These are phyloP conservation scores for Straminergon stramineum DNA, from an alignment of 225 moss, liverwort and hornwort species.

Conservation along the genomic window DNA sequence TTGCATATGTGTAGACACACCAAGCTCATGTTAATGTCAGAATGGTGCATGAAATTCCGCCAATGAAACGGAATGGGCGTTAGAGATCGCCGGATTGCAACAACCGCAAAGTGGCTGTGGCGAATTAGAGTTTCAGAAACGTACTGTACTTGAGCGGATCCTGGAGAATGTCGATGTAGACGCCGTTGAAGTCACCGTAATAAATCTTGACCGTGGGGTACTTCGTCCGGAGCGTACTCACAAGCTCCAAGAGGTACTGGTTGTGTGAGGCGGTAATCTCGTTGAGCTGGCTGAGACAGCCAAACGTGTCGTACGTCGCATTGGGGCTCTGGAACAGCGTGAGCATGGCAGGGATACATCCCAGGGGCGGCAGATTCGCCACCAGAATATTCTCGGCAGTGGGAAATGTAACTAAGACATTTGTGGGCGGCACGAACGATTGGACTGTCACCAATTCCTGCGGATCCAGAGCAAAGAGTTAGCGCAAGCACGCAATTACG, in stretches of 20 bases:
- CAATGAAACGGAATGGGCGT: neutral
- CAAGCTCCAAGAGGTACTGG: slow-evolving; percentile 2
- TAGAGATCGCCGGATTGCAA: neutral
- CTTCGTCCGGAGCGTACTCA: slow-evolving; percentile 18
- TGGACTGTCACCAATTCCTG: slow-evolving; percentile 20
- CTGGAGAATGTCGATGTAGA: slow-evolving; percentile 29
- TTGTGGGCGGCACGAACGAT: neutral
- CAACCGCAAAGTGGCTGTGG: neutral
- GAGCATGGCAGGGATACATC: slow-evolving; percentile 47
- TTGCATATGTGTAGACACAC: neutral
- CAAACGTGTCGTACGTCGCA: slow-evolving; percentile 19
- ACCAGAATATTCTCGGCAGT: slow-evolving; percentile 21
- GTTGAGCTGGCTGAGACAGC: slow-evolving; percentile 35
- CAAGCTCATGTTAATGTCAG: neutral
- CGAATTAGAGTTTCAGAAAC: neutral
- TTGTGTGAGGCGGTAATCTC: slow-evolving; percentile 29
- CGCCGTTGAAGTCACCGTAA: slow-evolving; percentile 23
- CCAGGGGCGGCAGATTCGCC: slow-evolving; percentile 39
- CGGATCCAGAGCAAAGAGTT: neutral
- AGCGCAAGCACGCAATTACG: neutral
- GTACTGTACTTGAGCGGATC: slow-evolving; percentile 14
- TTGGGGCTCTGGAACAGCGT: slow-evolving; percentile 15
- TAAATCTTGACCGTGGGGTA: slow-evolving; percentile 21
- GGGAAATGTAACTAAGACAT: neutral
- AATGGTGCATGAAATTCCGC: neutral